phyloP scores from a whole-genome alignment of 371 early-diverging fungal genomes.

The Gilbertella persicaria region DNA sequence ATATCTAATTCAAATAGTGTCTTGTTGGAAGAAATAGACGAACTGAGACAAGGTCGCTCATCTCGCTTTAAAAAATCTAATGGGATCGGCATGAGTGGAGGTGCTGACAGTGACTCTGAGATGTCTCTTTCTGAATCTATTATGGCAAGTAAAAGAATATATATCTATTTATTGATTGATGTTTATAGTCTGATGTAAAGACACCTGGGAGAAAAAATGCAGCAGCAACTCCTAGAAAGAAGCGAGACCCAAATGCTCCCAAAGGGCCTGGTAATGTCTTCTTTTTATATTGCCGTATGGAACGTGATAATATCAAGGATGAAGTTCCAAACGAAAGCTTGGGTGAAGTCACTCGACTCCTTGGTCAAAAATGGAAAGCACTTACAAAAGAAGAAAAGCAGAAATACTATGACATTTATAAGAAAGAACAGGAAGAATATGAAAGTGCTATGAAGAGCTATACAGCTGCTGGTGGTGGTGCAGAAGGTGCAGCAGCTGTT shows the following conservation, averaged over 20 bases:
- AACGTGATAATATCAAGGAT: slow-evolving; percentile 52
- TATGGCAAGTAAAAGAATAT: slow-evolving; percentile 5
- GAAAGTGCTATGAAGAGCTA: slow-evolving; percentile 28
- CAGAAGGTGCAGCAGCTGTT: slow-evolving; percentile 27
- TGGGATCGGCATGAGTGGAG: neutral
- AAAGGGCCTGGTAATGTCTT: slow-evolving; percentile 60
- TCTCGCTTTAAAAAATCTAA: neutral
- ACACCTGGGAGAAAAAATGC: neutral
- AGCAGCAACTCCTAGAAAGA: slow-evolving; percentile 20
- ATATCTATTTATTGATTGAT: neutral
- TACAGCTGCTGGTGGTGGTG: slow-evolving; percentile 26
- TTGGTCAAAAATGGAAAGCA: slow-evolving; percentile 50
- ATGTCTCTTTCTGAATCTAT: slow-evolving; percentile 26
- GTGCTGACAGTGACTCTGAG: slow-evolving; percentile 26
- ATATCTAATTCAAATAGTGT: slow-evolving; percentile 9
- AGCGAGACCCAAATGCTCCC: slow-evolving; percentile 62
- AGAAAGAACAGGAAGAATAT: slow-evolving; percentile 21
- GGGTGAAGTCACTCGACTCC: slow-evolving; percentile 40
- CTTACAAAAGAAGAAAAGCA: slow-evolving; percentile 39
- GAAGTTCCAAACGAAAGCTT: slow-evolving; percentile 48
- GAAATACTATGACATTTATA: slow-evolving; percentile 25
- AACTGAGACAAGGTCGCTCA: slow-evolving; percentile 9
- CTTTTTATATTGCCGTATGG: slow-evolving; percentile 55
- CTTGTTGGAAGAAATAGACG: slow-evolving; percentile 24
- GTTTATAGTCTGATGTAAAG: slow-evolving; percentile 11